Conservation (phyloP, 2,329 filamentous ascomycete species). For the Endothia cerciana region DNA sequence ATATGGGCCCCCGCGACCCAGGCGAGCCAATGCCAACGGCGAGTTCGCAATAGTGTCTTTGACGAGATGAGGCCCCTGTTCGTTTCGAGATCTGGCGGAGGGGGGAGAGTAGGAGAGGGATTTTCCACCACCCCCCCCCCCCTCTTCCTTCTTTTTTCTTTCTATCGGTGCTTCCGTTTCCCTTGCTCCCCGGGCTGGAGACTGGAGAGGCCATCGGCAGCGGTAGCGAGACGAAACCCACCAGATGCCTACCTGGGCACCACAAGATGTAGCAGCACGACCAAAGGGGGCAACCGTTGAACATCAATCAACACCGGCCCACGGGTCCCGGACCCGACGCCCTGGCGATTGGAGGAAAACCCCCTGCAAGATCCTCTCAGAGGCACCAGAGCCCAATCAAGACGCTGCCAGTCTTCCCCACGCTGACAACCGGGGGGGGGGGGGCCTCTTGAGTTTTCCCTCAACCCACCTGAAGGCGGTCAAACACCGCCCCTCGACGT, state of each 20-base stretch:
- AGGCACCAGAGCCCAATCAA: conserved; percentile 1
- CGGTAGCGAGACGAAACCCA: neutral
- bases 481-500: conserved; percentile 21
- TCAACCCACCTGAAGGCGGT: conserved; percentile 10
- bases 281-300: neutral
- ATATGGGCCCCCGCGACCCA: neutral
- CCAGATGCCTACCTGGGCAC: neutral
- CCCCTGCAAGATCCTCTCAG: neutral
- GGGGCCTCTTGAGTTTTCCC: neutral
- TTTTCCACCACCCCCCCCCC: too few relatives aligned
- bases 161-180: neutral
- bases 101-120: neutral
- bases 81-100: conserved; percentile 1
- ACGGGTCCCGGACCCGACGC: conserved; percentile 11
- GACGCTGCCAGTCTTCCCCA: conserved; percentile 1
- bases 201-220: neutral
- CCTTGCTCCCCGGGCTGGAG: neutral
- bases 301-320: neutral
- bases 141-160: neutral
- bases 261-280: too few relatives aligned
- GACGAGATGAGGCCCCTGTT: conserved; percentile 9
- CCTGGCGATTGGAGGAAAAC: conserved; percentile 13
- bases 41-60: neutral
- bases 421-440: too few relatives aligned
- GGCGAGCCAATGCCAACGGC: neutral